These are phyloP conservation scores for Penicillium occitanis DNA, from an alignment of 2,329 filamentous ascomycete species.

Conservation along the genomic window DNA sequence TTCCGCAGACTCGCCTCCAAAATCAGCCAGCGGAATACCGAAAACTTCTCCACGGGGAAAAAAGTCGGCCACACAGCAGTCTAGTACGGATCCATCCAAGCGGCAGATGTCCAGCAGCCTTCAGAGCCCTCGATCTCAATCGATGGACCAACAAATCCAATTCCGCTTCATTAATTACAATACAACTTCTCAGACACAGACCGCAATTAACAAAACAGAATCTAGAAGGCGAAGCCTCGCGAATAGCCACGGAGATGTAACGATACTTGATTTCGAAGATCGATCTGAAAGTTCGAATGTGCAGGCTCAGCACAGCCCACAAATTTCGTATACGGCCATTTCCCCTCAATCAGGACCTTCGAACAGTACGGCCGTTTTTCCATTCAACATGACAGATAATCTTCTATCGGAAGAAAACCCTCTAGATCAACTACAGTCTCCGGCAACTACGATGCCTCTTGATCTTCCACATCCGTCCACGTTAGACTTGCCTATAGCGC, in stretches of 20 bases:
- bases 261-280: not conserved
- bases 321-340: slow-evolving; percentile 20
- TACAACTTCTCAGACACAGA: not conserved
- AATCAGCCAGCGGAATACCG: not conserved
- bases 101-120: slow-evolving; percentile 2
- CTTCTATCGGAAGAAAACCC: not conserved
- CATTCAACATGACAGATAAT: not conserved
- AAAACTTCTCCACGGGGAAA: not conserved
- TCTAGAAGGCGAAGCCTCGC: not conserved
- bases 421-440: not conserved
- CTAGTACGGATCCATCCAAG: not conserved
- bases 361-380: not conserved
- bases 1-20: slow-evolving; percentile 22
- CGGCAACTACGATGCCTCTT: slow-evolving; percentile 20
- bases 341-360: slow-evolving; percentile 20
- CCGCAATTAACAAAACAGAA: not conserved
- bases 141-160: slow-evolving; percentile 28
- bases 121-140: slow-evolving; percentile 18
- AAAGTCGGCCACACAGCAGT: not conserved
- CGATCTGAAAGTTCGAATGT: slow-evolving; percentile 7
- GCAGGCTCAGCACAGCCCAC: slow-evolving; percentile 16
- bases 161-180: slow-evolving; percentile 24
- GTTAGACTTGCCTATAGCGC: slow-evolving; percentile 28
- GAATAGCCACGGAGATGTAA: not conserved
- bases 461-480: slow-evolving; percentile 26